These are phyloP conservation scores for Rhizophagus sp. DNA, from an alignment of 192 early-diverging fungal species.

Conservation along the genomic window DNA sequence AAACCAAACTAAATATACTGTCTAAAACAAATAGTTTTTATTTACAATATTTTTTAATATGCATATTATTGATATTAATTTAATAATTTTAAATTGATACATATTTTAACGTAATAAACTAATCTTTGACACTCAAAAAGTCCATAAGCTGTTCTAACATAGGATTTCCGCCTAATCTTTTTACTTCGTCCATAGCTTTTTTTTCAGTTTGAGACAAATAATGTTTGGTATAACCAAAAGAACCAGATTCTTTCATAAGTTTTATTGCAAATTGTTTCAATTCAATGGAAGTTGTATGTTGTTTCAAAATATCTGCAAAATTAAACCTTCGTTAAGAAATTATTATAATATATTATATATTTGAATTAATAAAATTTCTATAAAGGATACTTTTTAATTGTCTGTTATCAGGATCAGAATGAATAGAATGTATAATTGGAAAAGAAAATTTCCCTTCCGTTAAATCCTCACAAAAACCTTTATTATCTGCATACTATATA, in stretches of 20 bases:
- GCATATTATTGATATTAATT: too few relatives aligned
- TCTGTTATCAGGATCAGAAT: slow-evolving; percentile 54
- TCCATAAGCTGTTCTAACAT: slow-evolving; percentile 66
- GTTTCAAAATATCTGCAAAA: slow-evolving; percentile 74
- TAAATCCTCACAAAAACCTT: slow-evolving; percentile 98
- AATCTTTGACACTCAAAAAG: slow-evolving; percentile 43
- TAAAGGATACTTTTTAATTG: slow-evolving; percentile 70
- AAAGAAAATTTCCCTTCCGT: slow-evolving; percentile 99
- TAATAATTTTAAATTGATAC: too few relatives aligned
- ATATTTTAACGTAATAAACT: not conserved
- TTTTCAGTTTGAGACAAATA: slow-evolving; percentile 67
- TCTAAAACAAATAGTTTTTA: too few relatives aligned
- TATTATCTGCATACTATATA: slow-evolving; percentile 78
- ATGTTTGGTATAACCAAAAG: slow-evolving; percentile 79
- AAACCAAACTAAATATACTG: too few relatives aligned
- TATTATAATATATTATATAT: not conserved
- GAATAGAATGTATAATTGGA: slow-evolving; percentile 88
- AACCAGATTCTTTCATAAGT: slow-evolving; percentile 72
- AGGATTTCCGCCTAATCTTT: slow-evolving; percentile 75
- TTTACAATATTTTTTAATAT: too few relatives aligned
- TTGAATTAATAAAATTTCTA: not conserved
- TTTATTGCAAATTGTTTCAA: slow-evolving; percentile 87
- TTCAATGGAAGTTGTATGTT: slow-evolving; percentile 77
- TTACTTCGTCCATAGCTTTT: slow-evolving; percentile 64
- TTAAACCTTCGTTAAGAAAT: not conserved